Base-by-base conservation (phyloP, 73 alveolate species). In the Paraurostyla sp. region DNA sequence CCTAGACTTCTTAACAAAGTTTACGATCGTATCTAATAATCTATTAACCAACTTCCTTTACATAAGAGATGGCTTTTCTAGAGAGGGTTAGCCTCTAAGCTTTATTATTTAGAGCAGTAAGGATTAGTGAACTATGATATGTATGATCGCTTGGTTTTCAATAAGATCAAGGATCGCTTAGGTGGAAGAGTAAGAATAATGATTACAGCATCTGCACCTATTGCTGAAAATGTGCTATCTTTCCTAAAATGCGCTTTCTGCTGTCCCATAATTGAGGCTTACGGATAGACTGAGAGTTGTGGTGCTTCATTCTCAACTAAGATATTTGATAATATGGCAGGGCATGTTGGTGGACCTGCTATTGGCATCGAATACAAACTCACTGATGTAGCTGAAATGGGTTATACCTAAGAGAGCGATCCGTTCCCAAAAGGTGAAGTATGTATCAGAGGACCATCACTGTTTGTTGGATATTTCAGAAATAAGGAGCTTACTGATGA, bases 281-380 rank as follows among this genome's bases (percentile, higher is more conserved):
- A 95, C 83, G 99, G 99, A 16, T 92, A 83, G 65, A 92, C 99
- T 4, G 99, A 95, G 65, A 84, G 92, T 56, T 91, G 94, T 38
- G 98, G 97, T 0, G 94, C 93, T 35, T 88, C 92, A 20, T 76
- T 86, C 42, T 29, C 83, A 25, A 63, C 96, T 15, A 81, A 80
- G 36, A 75, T 83, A 7, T 75, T 51, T 43, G 97, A 95, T 50
- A 87, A 80, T 22, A 63, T 76, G 0, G 35, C 91, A 0, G 96
- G 95, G 2, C 96, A 92, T 88, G 89, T 94, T 20, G 99, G 99
- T 25, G 99, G 99, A 33, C 97, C 97, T 3, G 93, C 89, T 4
- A 58, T 83, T 27, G 86, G 94, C 11, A 83, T 87, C 51, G 99
- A 95, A 65, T 76, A 86, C 76, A 95, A 94, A 59, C 54, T 95